A percentile compares a stretch with the other conserved stretches of the same genome.
Evolutionary conservation across 768 basidiomycete species (phyloP).

Genomic region (Butyriboletus loyo): DNA sequence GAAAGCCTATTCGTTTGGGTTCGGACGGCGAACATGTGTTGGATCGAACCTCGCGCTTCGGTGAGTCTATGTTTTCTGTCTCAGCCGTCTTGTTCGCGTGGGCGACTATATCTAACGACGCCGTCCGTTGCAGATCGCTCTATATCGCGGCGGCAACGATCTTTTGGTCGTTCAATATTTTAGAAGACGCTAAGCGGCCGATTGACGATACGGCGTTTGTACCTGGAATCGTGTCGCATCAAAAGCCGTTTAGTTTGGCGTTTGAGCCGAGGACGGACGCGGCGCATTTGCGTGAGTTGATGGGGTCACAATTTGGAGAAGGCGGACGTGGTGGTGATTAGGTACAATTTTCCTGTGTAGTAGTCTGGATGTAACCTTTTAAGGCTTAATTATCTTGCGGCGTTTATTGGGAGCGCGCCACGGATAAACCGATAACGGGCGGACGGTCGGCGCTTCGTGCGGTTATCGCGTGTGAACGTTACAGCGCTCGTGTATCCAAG

Average conservation of each 20-base stretch:
- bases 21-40: conserved; percentile 40
- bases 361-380: too few species aligned
- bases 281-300: conserved; percentile 9
- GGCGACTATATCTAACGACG: too few species aligned
- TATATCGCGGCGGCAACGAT: conserved; percentile 60
- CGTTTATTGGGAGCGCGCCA: too few species aligned
- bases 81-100: too few species aligned
- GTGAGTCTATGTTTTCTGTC: conserved; percentile 9
- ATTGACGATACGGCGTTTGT: conserved; percentile 64
- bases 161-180: conserved; percentile 61
- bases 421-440: too few species aligned
- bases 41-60: conserved; percentile 23
- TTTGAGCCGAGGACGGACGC: conserved; percentile 47
- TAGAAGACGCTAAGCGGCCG: conserved; percentile 44
- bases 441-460: too few species aligned
- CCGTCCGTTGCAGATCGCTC: conserved; percentile 60
- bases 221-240: conserved; percentile 61
- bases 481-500: too few species aligned
- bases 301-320: background rate
- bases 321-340: too few species aligned
- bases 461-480: too few species aligned
- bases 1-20: conserved; percentile 52
- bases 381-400: too few species aligned
- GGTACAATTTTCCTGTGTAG: too few species aligned
- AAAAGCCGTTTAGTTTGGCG: conserved; percentile 52